These are phyloP conservation scores for Coemansia erecta DNA, from an alignment of 192 early-diverging fungal species.

Conservation along the genomic window DNA sequence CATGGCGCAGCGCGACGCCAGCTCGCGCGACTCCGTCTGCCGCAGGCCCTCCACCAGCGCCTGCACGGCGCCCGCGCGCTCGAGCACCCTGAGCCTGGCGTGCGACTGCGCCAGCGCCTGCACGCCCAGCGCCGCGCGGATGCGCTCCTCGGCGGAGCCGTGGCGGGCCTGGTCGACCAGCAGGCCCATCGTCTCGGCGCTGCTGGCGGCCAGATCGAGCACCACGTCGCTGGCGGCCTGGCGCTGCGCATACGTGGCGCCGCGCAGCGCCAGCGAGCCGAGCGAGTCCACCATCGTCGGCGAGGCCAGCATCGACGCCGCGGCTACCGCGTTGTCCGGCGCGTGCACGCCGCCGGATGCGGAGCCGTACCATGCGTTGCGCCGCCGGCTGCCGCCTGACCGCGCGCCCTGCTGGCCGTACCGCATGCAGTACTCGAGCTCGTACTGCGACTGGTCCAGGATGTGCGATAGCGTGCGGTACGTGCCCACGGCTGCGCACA, in stretches of 20 bases:
- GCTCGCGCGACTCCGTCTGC: constrained; percentile 12
- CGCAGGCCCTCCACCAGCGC: constrained; percentile 24
- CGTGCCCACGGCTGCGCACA: constrained; percentile 1
- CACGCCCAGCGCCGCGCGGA: constrained; percentile 16
- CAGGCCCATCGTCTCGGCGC: constrained; percentile 11
- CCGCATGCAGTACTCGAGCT: constrained; percentile 10
- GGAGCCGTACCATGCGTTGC: constrained; percentile 24
- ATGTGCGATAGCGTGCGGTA: constrained; percentile 17
- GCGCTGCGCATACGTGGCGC: constrained; percentile 7
- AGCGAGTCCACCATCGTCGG: constrained; percentile 13
- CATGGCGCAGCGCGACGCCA: constrained; percentile 15
- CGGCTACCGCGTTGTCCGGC: background rate
- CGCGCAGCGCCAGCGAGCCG: constrained; percentile 16
- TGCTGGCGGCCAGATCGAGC: constrained; percentile 24
- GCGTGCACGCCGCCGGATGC: background rate
- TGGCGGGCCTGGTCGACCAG: constrained; percentile 9
- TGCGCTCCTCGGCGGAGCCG: background rate
- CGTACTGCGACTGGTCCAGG: constrained; percentile 28
- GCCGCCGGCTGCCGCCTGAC: constrained; percentile 5
- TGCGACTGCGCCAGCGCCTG: constrained; percentile 22
- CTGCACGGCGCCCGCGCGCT: constrained; percentile 13
- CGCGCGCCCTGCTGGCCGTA: background rate
- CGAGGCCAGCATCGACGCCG: background rate
- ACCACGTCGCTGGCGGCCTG: constrained; percentile 26
- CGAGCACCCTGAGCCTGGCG: constrained; percentile 8